phyloP scores from a whole-genome alignment of 2,329 filamentous ascomycete genomes.

The Curvularia spicifera region DNA sequence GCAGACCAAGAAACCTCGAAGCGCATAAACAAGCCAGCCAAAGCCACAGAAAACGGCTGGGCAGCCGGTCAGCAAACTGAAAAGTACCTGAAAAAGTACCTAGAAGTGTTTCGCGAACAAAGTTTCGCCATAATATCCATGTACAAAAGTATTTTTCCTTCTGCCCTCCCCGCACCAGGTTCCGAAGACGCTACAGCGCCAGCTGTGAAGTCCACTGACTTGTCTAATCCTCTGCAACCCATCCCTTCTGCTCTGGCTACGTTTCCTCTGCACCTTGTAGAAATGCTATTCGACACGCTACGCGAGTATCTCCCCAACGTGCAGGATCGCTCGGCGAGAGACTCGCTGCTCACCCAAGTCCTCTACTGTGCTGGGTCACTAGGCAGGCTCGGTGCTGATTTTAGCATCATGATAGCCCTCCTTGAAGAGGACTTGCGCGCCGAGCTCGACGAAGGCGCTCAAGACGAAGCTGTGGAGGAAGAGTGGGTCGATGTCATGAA shows the following conservation, averaged over 20 bases:
- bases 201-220: conserved; percentile 28
- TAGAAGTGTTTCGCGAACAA: conserved; percentile 97
- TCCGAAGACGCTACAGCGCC: conserved; percentile 33
- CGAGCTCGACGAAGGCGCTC: conserved; percentile 53
- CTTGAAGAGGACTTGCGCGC: conserved; percentile 55
- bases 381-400: conserved; percentile 88
- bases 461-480: conserved; percentile 50
- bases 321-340: conserved; percentile 76
- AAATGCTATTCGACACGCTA: conserved; percentile 79
- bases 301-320: conserved; percentile 80
- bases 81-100: conserved; percentile 89
- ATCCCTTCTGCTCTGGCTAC: conserved; percentile 80
- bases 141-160: conserved; percentile 86
- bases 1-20: conserved; percentile 80
- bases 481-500: conserved; percentile 91
- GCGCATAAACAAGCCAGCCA: conserved; percentile 42
- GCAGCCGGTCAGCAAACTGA: conserved; percentile 89
- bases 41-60: conserved; percentile 57
- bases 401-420: conserved; percentile 81
- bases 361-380: conserved; percentile 92
- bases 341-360: conserved; percentile 90
- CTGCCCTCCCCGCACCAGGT: conserved; percentile 55
- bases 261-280: conserved; percentile 83
- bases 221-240: conserved; percentile 53
- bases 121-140: conserved; percentile 95